phyloP scores from a whole-genome alignment of 495 filamentous ascomycete genomes.

The Daldinia decipiens region DNA sequence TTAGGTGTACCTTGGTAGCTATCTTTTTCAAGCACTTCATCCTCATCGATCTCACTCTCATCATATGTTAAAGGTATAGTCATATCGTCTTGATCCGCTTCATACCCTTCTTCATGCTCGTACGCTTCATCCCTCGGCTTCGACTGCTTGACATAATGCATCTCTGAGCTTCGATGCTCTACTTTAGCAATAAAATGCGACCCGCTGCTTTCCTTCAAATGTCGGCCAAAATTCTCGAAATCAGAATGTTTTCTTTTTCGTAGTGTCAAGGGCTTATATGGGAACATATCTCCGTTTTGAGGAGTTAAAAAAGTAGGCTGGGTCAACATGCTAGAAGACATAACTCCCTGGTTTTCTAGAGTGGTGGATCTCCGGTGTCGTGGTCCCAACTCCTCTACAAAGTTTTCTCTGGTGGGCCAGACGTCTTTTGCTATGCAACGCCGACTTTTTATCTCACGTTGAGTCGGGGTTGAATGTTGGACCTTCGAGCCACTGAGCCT shows the following conservation, averaged over 20 bases:
- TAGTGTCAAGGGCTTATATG: neutral
- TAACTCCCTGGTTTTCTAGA: constrained; percentile 1
- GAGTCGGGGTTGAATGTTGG: neutral
- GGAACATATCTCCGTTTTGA: neutral
- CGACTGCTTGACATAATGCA: neutral
- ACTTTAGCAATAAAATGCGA: neutral
- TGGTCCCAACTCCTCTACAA: constrained; percentile 34
- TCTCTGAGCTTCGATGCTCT: neutral
- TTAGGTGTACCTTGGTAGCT: neutral
- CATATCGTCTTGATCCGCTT: neutral
- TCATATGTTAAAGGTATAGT: neutral
- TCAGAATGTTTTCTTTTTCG: constrained; percentile 36
- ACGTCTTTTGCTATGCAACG: constrained; percentile 25
- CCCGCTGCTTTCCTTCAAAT: neutral
- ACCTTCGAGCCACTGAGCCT: neutral
- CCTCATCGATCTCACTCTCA: neutral
- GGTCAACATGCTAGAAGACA: constrained; percentile 22
- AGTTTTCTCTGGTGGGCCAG: constrained; percentile 46
- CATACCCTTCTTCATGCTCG: constrained; percentile 3
- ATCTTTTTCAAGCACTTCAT: neutral
- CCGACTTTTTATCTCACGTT: constrained; percentile 2
- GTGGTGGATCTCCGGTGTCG: constrained; percentile 4
- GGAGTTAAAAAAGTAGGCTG: constrained; percentile 9
- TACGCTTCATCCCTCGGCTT: neutral
- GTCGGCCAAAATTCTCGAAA: constrained; percentile 43